phyloP scores from a whole-genome alignment of 202 grass and related monocot genomes.

The Carex sylvatica region DNA sequence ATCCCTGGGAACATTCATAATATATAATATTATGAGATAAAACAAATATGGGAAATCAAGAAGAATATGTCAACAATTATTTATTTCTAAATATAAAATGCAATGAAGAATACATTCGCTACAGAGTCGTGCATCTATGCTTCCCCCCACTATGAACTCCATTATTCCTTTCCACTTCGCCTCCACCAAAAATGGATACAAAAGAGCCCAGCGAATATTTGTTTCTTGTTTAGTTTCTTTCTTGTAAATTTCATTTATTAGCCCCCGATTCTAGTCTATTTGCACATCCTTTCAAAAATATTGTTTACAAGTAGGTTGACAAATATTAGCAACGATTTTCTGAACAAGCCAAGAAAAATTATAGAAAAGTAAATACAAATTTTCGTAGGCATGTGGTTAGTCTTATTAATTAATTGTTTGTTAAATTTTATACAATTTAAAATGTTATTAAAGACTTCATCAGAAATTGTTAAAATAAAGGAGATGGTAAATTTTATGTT shows the following conservation, averaged over 20 bases:
- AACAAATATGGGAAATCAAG: neutral
- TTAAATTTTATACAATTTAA: no score
- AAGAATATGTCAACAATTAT: neutral
- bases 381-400: no score
- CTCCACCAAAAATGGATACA: neutral
- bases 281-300: neutral
- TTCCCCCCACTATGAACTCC: neutral
- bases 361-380: no score
- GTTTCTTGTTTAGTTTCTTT: neutral
- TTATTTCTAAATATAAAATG: slow-evolving; percentile 10
- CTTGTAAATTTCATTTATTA: neutral
- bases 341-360: no score
- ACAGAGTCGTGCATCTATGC: neutral
- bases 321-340: no score
- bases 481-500: no score
- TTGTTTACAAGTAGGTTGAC: no score
- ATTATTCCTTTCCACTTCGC: neutral
- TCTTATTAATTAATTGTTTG: no score
- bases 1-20: neutral
- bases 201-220: neutral
- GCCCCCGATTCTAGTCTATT: neutral
- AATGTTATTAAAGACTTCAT: no score
- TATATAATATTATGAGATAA: neutral
- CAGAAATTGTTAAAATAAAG: no score
- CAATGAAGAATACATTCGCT: slow-evolving; percentile 5